phyloP scores from a whole-genome alignment of 2,329 filamentous ascomycete species.

The Talaromyces sp. region DNA sequence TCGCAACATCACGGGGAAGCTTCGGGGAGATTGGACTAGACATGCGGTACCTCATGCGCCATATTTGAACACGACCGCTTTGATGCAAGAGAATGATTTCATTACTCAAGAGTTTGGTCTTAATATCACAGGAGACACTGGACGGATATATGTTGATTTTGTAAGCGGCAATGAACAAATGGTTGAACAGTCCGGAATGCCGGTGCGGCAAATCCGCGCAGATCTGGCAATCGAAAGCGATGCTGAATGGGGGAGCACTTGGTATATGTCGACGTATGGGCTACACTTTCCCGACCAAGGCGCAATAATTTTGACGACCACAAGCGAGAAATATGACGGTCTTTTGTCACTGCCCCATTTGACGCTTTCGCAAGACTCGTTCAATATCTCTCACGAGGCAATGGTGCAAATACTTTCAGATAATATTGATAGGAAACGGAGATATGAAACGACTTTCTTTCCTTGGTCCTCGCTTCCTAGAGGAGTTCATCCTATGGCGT shows the following conservation, averaged over 20 bases:
- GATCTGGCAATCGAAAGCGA: slow-evolving; percentile 68
- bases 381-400: slow-evolving; percentile 55
- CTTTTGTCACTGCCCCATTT: slow-evolving; percentile 87
- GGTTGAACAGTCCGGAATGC: slow-evolving; percentile 29
- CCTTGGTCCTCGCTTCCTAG: slow-evolving; percentile 73
- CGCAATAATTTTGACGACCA: slow-evolving; percentile 74
- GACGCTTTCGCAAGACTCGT: slow-evolving; percentile 54
- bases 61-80: slow-evolving; percentile 59
- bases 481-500: slow-evolving; percentile 43
- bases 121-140: slow-evolving; percentile 71
- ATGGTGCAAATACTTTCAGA: slow-evolving; percentile 68
- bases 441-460: slow-evolving; percentile 52
- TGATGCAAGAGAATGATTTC: slow-evolving; percentile 63
- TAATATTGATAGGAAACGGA: slow-evolving; percentile 59
- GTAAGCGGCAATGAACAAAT: slow-evolving; percentile 48
- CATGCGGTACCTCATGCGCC: slow-evolving; percentile 43
- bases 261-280: slow-evolving; percentile 75
- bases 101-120: slow-evolving; percentile 62
- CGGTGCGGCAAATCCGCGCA: slow-evolving; percentile 64
- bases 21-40: slow-evolving; percentile 71
- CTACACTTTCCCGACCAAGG: slow-evolving; percentile 82
- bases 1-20: slow-evolving; percentile 69
- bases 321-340: slow-evolving; percentile 90
- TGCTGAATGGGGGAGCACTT: slow-evolving; percentile 63
- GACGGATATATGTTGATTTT: slow-evolving; percentile 65